Base-by-base conservation (phyloP, 23 red algal genomes). In the Gracilaria caudata region DNA sequence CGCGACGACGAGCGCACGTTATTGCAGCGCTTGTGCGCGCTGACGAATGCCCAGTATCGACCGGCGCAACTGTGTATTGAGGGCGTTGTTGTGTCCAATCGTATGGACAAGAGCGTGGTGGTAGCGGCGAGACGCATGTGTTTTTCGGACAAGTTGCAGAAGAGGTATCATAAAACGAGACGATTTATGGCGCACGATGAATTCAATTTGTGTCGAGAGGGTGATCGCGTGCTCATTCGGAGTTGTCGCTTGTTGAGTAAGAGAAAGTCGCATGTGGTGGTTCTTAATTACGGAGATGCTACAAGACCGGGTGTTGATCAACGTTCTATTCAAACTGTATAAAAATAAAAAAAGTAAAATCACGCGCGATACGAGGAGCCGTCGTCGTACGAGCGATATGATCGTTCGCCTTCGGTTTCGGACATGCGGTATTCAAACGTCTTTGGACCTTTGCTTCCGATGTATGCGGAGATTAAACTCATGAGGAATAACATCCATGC, bases 161-260 rank as follows among this genome's bases (percentile, higher is more conserved):
- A 65, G 88, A 51, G 30, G 51, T 89, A 80, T 59, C n/a, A 53
- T 32, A 79, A 80, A 54, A 94, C 89, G 26, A 81, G 88, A 21
- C 70, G 87, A 45, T 94, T 94, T 76, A 94, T 94, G 91, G 95
- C 95, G 1, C 95, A 98, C 57, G 95, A 98, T 61, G 95, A 94
- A 47, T 57, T 78, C 13, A 77, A 94, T 44, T 30, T 87, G 25
- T 94, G 92, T 87, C 80, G 86, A 63, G 91, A 94, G 54, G 95
- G 95, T 5, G 95, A 98, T 84, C 49, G 46, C 40, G 95, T 98
- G 16, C 63, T 92, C 47, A 94, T 98, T 37, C 30, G 92, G 25
- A 46, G 43, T 44, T 94, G 91, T 85, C 68, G 92, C 41, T 70
- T 79, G 35, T 64, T 98, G 83, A 82, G 72, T 21, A 77, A 85